Evolutionary conservation across 768 basidiomycete species (phyloP), one percentile per base, ranked within the genome.

Genomic region (Kwoniella newhampshirensis): DNA sequence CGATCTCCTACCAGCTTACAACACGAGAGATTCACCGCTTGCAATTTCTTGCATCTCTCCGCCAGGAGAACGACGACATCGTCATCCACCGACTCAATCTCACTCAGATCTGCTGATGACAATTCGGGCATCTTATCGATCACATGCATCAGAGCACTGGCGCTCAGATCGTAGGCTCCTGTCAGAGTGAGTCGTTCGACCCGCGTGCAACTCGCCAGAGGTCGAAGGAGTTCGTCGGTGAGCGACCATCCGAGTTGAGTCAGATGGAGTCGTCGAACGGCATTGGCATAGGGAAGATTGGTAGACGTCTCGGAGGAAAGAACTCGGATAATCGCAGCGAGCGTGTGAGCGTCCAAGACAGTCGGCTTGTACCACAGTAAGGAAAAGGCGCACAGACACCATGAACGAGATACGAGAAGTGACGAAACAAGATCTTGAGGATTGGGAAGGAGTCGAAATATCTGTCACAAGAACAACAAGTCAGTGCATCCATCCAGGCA

Each of bases 341-440:
- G 82, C 35, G 87, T 86, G 52, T 81, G 78, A 54, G 84, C 80
- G 56, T 83, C 84, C 23, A 84, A 79, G 71, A 98, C 85, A 51
- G 81, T 80, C 18, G 93, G 93, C 68, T 89, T 87, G 76, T 91
- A 87, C 93, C 93, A 99, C 21, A 98, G 81, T 20, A 97, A 82
- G 76, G 97, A 90, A 40, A 93, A 91, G 27, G 91, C 86, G 77
- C 91, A 96, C 73, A 93, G 87, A 81, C 91, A 97, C 92, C 94
- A 99, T 25, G 85, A 82, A 55, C 89, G 85, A 18, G 86, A 91
- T 25, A 97, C 92, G 54, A 87, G 84, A 59, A 93, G 81, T 37
- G 84, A 82, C 62, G 81, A 80, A 62, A 87, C 83, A 44, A 97
- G 82, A 75, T 94, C 89, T 57, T 82, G 81, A 27, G 86, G 79